A percentile compares a stretch with the other conserved stretches of the same genome.
These are phyloP conservation scores for Phlebopus sp. DNA, from an alignment of 1,284 basidiomycete genomes.

Conservation along the genomic window DNA sequence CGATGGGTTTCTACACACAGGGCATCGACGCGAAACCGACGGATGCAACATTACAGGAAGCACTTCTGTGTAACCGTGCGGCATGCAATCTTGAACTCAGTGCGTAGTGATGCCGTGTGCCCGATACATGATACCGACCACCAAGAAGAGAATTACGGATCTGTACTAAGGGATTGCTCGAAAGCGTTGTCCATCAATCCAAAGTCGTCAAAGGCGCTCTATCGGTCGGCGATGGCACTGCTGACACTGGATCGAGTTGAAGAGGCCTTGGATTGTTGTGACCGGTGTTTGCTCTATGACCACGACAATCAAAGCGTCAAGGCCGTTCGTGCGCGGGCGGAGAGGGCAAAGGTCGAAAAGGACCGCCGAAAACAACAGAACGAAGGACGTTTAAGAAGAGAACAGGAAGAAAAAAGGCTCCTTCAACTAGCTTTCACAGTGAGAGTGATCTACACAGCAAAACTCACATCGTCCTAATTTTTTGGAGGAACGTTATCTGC, in stretches of 20 bases:
- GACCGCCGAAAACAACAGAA: conserved; percentile 50
- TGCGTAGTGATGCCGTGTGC: conserved; percentile 29
- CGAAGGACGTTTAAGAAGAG: conserved; percentile 46
- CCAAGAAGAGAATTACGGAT: conserved; percentile 77
- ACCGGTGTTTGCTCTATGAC: conserved; percentile 62
- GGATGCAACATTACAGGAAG: conserved; percentile 60
- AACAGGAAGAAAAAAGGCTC: conserved; percentile 44
- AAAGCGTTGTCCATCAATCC: conserved; percentile 63
- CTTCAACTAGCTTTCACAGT: conserved; percentile 64
- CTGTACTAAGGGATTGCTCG: conserved; percentile 82
- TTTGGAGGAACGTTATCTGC: conserved; percentile 62
- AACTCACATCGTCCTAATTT: conserved; percentile 9
- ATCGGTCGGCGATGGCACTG: conserved; percentile 77
- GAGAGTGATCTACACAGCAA: conserved; percentile 20
- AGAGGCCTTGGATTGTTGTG: conserved; percentile 80
- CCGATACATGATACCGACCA: conserved; percentile 6
- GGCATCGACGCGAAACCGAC: conserved; percentile 82
- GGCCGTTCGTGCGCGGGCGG: conserved; percentile 45
- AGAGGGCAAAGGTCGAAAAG: conserved; percentile 45
- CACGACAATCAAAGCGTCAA: conserved; percentile 50
- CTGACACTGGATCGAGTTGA: conserved; percentile 68
- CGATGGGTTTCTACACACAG: conserved; percentile 86
- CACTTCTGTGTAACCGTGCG: conserved; percentile 85
- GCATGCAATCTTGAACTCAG: conserved; percentile 90
- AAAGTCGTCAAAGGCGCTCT: conserved; percentile 77